Evolutionary conservation across 179 eudicot species (phyloP), one percentile per base, ranked within the genome.

Genomic region (Corrigiola litoralis): DNA sequence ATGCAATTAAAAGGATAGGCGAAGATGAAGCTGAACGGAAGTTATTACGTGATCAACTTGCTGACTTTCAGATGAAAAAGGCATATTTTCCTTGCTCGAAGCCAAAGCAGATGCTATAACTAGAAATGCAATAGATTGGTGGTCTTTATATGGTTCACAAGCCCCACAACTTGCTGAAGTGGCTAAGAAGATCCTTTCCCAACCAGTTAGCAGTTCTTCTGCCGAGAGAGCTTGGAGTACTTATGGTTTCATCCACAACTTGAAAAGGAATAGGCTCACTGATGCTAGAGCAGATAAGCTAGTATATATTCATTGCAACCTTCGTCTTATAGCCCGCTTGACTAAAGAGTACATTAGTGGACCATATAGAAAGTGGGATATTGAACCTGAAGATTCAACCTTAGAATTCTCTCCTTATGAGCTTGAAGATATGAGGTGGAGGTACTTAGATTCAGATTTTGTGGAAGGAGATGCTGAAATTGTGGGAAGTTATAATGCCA

Each of bases 1-100:
- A 68, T 36, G 54, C 74, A 2, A 63, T 79, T 65, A 13, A 33
- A 2, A 68, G 33, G 36, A 52, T 79, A 1, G 50, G 48, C 1
- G 69, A 49, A 31, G 24, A 33, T 57, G 33, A 2, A 7, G 29
- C 11, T 9, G 72, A 52, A 41, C 34, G 6, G 17, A 65, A n/a
- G 11, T 2, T 40, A 0, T 32, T 49, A 5, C 21, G 58, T 2
- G 49, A 69, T 2, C 71, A 50, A 58, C 37, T 75, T 33, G 56
- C 25, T 6, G 12, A 18, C 0, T 70, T 76, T 56, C 57, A 55
- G 23, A 10, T 38, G 31, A 42, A 34, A 66, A 48, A 23, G 67
- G 65, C 1, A 34, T 65, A 4, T 60, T 11, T 23, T 42, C 51
- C 0, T 3, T 24, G 27, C 25, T 8, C 0, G 37, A 31, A 0